Base-by-base conservation (phyloP, 2,329 filamentous ascomycete genomes). In the Fusarium torulosum region DNA sequence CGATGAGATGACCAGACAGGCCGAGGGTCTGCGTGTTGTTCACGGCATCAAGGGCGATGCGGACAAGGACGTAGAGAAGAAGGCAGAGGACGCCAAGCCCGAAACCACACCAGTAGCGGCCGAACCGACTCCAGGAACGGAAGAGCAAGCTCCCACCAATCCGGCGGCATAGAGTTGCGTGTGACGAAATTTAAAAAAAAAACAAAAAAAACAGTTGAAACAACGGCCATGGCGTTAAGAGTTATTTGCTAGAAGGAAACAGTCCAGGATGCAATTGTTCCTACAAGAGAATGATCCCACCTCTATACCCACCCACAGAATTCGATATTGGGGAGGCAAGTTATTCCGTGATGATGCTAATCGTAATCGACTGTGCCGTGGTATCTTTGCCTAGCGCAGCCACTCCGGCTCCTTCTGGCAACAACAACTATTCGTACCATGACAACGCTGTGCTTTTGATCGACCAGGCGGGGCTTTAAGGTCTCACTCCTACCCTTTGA, bases 1-100 rank as follows among this genome's bases (percentile, higher is more conserved):
- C 35, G 82, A 85, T 55, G 74, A 78, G 20, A 75, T 84, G 63
- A 79, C 79, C 4, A 75, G 75, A 59, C 77, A 79, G 55, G 82
- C 81, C 17, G 81, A 81, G 69, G 82, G 82, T 23, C 75, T 84
- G 40, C 79, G 78, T 64, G 82, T 84, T 8, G 82, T 83, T 20
- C 78, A 80, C 63, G 83, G 83, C 37, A 79, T 84, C 70, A 81
- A 82, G 72, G 79, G 78, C 11, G 56, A 59, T 38, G 55, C 50
- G 13, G 55, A 40, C 15, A 49, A 68, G 40, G 57, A 67, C 43
- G 53, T 20, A n/a, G 61, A 71, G 19, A 58, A 67, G 55, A 63
- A 67, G 55, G 50, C 31, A 33, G 54, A 43, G 27, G 51, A 69
- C 37, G 42, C 59, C 25, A 50, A 64, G 44, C 35, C 67, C 9